Base-by-base conservation (phyloP, 2,329 filamentous ascomycete species). In the Hypoxylon sp. region DNA sequence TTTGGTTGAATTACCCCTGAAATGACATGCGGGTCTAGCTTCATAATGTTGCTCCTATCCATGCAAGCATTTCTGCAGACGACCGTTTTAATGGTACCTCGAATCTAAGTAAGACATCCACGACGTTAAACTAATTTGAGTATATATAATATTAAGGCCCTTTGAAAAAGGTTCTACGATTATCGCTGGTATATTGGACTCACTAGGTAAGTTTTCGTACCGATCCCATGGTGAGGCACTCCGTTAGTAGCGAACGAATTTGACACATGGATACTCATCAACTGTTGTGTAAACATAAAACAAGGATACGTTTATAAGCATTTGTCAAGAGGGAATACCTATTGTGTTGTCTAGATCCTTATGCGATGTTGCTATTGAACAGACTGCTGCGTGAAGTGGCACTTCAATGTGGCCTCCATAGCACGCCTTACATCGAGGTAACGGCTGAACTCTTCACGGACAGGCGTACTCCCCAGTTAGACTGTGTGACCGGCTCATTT, bases 381-480 rank as follows among this genome's bases (percentile, higher is more conserved):
- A 11, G 39, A 44, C 39, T 10, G 17, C 5, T 22, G 17, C 5
- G 17, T 31, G 33, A 42, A 42, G 33, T 46, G 10, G 19, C 39
- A 6, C 33, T 35, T 59, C 59, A 24, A 48, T 33, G 33, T 17
- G 42, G 19, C 24, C 42, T 5, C 22, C 31, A 37, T 22, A 11
- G 26, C 5, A 52, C 26, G 22, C 31, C 33, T 29, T 14, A 42
- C 46, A 47, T 50, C 29, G 22, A 31, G 50, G n/a, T 13, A 31
- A 14, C 3, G 17, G 14, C 26, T 22, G 22, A 19, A 46, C 39
- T 52, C 37, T 52, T 24, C 35, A 35, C 26, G 26, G 48, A 39
- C 13, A 54, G 54, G 29, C n/a, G 42, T 50, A 31, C 37, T 35
- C 39, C 39, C 26, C 13, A 55, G 19, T 24, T 37, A 8, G 26